A percentile compares a stretch with the other conserved stretches of the same genome.
These are phyloP conservation scores for Rhizophagus prolifer DNA, from an alignment of 192 early-diverging fungal genomes.

Conservation along the genomic window DNA sequence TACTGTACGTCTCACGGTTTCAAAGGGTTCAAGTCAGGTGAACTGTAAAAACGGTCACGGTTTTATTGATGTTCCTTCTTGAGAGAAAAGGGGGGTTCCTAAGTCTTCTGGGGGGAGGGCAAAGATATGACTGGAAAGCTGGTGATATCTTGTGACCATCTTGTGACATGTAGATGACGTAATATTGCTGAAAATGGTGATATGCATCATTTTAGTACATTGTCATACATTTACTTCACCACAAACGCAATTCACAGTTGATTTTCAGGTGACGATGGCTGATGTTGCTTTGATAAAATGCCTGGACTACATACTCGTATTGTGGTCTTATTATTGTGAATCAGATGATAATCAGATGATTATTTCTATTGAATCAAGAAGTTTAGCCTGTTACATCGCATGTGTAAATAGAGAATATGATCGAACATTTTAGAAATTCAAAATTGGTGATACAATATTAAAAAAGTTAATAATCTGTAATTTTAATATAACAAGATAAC, in stretches of 20 bases:
- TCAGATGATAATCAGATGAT: no score
- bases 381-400: no score
- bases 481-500: no score
- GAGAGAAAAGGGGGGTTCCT: background rate
- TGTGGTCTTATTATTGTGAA: no score
- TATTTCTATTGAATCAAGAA: no score
- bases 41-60: conserved; percentile 30
- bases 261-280: conserved; percentile 30
- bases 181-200: conserved; percentile 24
- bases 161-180: conserved; percentile 32
- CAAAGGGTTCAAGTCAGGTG: conserved; percentile 27
- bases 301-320: background rate
- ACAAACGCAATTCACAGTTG: conserved; percentile 2
- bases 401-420: no score
- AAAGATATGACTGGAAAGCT: conserved; percentile 15
- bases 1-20: conserved; percentile 13
- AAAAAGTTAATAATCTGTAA: no score
- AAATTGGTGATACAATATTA: no score
- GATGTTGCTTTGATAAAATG: background rate
- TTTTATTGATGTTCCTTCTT: conserved; percentile 24
- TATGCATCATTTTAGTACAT: conserved; percentile 12
- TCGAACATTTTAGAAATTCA: no score
- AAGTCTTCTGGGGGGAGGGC: background rate
- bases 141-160: conserved; percentile 32
- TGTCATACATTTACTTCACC: conserved; percentile 22